Percentiles rank a stretch among this genome's conserved stretches.
Evolutionary conservation across 2,329 filamentous ascomycete genomes (phyloP).

Genomic region (Ophiostoma pallidulum): DNA sequence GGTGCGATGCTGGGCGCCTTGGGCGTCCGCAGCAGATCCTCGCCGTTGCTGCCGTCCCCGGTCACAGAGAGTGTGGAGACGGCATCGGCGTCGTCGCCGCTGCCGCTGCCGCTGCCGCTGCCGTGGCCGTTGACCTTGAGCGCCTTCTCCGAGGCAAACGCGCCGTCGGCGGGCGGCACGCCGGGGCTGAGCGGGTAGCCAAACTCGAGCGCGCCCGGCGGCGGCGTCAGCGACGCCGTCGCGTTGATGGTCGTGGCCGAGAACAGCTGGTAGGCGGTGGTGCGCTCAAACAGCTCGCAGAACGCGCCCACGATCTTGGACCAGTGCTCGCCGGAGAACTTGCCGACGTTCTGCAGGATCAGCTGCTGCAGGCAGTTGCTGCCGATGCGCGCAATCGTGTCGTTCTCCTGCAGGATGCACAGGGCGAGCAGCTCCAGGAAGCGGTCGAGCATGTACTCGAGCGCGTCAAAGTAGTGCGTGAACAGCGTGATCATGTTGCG

Average conservation of each 20-base stretch:
- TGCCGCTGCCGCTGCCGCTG: conserved; percentile 22
- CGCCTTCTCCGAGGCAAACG: conserved; percentile 35
- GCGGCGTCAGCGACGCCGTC: conserved; percentile 40
- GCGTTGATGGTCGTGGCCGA: conserved; percentile 59
- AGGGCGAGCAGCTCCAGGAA: conserved; percentile 89
- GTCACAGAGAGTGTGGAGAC: conserved; percentile 21
- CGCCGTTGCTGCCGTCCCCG: conserved; percentile 23
- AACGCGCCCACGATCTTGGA: conserved; percentile 90
- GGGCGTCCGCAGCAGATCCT: conserved; percentile 28
- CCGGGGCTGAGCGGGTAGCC: conserved; percentile 34
- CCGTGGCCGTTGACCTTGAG: conserved; percentile 49
- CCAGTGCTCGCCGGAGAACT: conserved; percentile 85
- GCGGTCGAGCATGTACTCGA: conserved; percentile 97
- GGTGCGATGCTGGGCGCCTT: conserved; percentile 11
- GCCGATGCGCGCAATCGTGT: conserved; percentile 94
- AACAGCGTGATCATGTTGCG: conserved; percentile 98
- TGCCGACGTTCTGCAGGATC: conserved; percentile 90
- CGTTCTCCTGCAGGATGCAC: conserved; percentile 98
- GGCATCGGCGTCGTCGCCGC: conserved; percentile 25
- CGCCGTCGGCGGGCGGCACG: conserved; percentile 15
- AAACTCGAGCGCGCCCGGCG: conserved; percentile 45
- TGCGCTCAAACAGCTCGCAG: conserved; percentile 88
- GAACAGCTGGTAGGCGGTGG: conserved; percentile 91
- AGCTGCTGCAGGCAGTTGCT: conserved; percentile 97
- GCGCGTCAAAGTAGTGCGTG: conserved; percentile 92